Base-by-base conservation (phyloP, 768 basidiomycete species). In the Termitomyces sp. region DNA sequence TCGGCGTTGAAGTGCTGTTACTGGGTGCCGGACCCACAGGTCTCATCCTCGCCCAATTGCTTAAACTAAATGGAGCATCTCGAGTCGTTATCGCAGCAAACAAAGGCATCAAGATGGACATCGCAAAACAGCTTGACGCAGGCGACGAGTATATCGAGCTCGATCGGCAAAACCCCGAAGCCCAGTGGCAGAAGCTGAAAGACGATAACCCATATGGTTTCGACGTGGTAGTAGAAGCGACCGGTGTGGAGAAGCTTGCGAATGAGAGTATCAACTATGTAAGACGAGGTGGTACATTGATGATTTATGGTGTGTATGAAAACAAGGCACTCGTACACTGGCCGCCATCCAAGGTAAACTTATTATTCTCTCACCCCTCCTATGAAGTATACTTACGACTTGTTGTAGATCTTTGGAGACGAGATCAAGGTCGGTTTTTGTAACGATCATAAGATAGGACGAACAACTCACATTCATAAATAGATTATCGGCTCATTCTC, bases 401-500 rank as follows among this genome's bases (percentile, higher is more conserved):
- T 48, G 52, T 31, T 43, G 3, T 53, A 86, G 85, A 92, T 93
- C 61, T 90, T 93, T 62, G 89, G 90, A 17, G 78, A 79, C 58
- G 77, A 79, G 62, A 79, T 79, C 57, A 77, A 63, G 68, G 77
- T 77, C 34, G 58, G 63, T 57, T 46, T 23, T 51, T 19, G 11
- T 21, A 14, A 12, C 1, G 11, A 21, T 23, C 12, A 54, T 17
- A 27, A 32, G 2, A 40, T 3, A 6, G 8, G 10, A 37, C 19
- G 11, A 3, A 10, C 32, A 27, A 8, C 46, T 64, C 35, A 60
- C 44, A 17, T 46, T 38, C 35, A 12, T 5, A 17, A 37, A 31
- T 37, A 91, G 89, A 93, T 94, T 63, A 90, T 94, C 58, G 92
- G 92, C 12, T 95, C 92, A 0, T 95, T 94, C 76, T 89, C 92